Conservation (phyloP, 1,284 basidiomycete genomes). For the Peniophora sp. region DNA sequence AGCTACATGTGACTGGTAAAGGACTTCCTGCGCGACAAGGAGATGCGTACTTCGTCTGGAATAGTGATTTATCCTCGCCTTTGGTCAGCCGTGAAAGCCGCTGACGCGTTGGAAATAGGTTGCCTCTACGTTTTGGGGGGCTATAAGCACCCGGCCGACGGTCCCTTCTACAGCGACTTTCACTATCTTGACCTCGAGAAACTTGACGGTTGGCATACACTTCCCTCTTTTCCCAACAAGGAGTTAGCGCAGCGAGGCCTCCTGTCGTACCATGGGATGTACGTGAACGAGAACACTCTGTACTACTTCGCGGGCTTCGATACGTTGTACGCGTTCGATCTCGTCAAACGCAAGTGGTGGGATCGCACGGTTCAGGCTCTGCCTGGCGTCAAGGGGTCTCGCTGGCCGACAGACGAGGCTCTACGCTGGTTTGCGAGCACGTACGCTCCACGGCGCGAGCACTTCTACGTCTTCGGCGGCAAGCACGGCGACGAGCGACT, state of each 20-base stretch:
- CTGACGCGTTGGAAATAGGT: slow-evolving; percentile 9
- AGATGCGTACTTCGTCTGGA: slow-evolving; percentile 17
- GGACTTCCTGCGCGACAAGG: slow-evolving; percentile 13
- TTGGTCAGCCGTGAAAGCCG: neutral
- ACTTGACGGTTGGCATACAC: slow-evolving; percentile 15
- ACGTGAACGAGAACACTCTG: slow-evolving; percentile 13
- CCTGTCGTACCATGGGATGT: slow-evolving; percentile 14
- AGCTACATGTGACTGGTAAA: slow-evolving; percentile 12
- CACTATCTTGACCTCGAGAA: slow-evolving; percentile 18
- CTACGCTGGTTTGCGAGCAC: slow-evolving; percentile 18
- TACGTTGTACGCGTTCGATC: slow-evolving; percentile 19
- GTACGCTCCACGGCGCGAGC: slow-evolving; percentile 2
- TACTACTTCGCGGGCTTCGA: slow-evolving; percentile 18
- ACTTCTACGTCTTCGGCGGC: slow-evolving; percentile 13
- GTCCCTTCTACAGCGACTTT: slow-evolving; percentile 19
- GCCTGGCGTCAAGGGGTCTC: slow-evolving; percentile 13
- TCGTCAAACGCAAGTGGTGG: slow-evolving; percentile 17
- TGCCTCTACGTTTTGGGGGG: slow-evolving; percentile 18
- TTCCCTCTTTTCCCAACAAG: slow-evolving; percentile 15
- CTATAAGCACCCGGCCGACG: slow-evolving; percentile 13
- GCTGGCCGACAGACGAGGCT: slow-evolving; percentile 14
- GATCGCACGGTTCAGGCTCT: slow-evolving; percentile 17
- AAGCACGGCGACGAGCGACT: slow-evolving; percentile 5
- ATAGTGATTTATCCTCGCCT: slow-evolving; percentile 7
- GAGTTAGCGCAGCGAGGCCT: slow-evolving; percentile 7